These are phyloP conservation scores for Termitomyces titanicus DNA, from an alignment of 768 basidiomycete species.

Conservation along the genomic window DNA sequence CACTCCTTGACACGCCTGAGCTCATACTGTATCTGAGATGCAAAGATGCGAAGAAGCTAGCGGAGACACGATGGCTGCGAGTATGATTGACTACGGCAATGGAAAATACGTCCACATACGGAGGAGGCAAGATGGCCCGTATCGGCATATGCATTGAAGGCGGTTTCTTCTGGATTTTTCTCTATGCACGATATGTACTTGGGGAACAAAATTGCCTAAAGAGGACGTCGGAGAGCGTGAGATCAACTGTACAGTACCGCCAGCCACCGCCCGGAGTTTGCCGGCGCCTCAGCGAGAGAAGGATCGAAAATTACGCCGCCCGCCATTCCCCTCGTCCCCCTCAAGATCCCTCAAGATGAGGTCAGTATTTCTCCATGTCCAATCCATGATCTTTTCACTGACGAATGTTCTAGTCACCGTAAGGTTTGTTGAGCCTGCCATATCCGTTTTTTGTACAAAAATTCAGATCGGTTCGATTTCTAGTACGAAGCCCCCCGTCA, in stretches of 20 bases:
- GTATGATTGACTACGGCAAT: background rate
- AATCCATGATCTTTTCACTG: slow-evolving; percentile 10
- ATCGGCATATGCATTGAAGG: too few relatives aligned
- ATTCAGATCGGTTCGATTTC: slow-evolving; percentile 3
- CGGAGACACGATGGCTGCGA: background rate
- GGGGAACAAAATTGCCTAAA: slow-evolving; percentile 12
- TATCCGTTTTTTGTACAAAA: slow-evolving; percentile 1
- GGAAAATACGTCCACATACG: background rate
- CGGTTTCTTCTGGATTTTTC: too few relatives aligned
- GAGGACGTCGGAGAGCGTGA: background rate
- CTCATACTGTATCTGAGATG: too few relatives aligned
- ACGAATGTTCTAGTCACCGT: slow-evolving; percentile 61
- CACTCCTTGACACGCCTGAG: background rate
- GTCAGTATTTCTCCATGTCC: slow-evolving; percentile 32
- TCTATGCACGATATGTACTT: background rate
- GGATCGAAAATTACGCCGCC: slow-evolving; percentile 26
- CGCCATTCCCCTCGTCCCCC: slow-evolving; percentile 31
- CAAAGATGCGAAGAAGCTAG: background rate
- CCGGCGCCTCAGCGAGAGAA: slow-evolving; percentile 20
- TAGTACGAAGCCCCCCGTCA: slow-evolving; percentile 99
- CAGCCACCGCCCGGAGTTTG: slow-evolving; percentile 33
- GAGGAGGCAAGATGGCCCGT: background rate
- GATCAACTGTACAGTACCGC: slow-evolving; percentile 35
- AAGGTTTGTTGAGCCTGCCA: slow-evolving; percentile 50
- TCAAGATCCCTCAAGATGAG: slow-evolving; percentile 60